Evolutionary conservation across 306 rosid species (phyloP).

Genomic region (Lotus japonicus): DNA sequence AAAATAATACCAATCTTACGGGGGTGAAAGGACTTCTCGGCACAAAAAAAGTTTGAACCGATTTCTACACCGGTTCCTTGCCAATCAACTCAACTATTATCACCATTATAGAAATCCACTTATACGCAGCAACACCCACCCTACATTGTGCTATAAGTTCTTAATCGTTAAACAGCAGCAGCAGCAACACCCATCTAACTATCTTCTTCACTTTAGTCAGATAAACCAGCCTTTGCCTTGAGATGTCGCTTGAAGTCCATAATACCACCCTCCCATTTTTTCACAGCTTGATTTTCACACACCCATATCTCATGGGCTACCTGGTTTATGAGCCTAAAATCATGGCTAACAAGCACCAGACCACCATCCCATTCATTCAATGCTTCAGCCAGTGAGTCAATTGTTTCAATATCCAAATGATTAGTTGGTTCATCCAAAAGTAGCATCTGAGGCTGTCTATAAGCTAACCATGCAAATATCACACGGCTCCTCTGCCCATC

Average conservation of each 20-base stretch:
- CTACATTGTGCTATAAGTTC: conserved; percentile 6
- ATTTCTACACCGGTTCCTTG: conserved; percentile 1
- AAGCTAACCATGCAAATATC: conserved; percentile 93
- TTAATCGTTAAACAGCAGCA: background rate
- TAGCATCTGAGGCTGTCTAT: conserved; percentile 84
- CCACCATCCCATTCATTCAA: conserved; percentile 99
- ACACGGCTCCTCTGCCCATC: conserved; percentile 98
- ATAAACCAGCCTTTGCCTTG: conserved; percentile 67
- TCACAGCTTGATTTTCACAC: conserved; percentile 79
- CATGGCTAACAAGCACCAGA: conserved; percentile 93
- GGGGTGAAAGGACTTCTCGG: conserved; percentile 15
- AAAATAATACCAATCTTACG: conserved; percentile 22
- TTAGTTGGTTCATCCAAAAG: conserved; percentile 94
- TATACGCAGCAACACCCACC: conserved; percentile 17
- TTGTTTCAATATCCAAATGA: conserved; percentile 95
- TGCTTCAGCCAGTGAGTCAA: conserved; percentile 92
- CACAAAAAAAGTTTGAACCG: conserved; percentile 28
- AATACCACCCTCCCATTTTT: conserved; percentile 88
- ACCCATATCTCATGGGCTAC: conserved; percentile 98
- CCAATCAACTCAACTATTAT: conserved; percentile 15
- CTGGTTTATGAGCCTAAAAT: conserved; percentile 97
- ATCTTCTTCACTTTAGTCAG: conserved; percentile 37
- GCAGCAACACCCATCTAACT: background rate
- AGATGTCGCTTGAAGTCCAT: conserved; percentile 89
- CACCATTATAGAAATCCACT: conserved; percentile 18